phyloP scores from a whole-genome alignment of 495 filamentous ascomycete species.

The Hypoxylon lenormandii region DNA sequence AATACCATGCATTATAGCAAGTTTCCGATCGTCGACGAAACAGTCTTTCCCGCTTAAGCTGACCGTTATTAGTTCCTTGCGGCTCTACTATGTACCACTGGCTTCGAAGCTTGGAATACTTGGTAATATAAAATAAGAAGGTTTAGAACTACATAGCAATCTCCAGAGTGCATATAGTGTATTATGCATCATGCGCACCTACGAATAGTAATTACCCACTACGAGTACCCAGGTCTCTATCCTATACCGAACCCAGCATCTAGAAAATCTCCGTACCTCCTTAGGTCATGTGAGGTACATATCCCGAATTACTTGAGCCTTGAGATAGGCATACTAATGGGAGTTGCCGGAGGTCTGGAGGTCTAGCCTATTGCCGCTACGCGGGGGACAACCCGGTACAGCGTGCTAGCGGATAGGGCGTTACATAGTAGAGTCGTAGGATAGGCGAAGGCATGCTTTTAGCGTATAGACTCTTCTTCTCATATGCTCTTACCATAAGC shows the following conservation, averaged over 20 bases:
- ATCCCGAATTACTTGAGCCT: background rate
- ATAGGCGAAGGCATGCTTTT: background rate
- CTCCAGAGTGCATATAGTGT: constrained; percentile 24
- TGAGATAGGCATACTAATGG: background rate
- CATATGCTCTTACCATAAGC: background rate
- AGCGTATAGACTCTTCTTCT: background rate
- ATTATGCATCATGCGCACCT: constrained; percentile 39
- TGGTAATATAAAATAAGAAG: constrained; percentile 17
- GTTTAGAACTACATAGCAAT: constrained; percentile 20
- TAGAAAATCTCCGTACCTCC: constrained; percentile 11
- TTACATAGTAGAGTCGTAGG: constrained; percentile 1
- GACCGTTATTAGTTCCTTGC: constrained; percentile 15
- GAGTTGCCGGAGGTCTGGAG: constrained; percentile 6
- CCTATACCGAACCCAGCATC: constrained; percentile 29
- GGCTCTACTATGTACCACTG: constrained; percentile 12
- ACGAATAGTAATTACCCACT: background rate
- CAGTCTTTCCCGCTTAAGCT: constrained; percentile 1
- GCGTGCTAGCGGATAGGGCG: constrained; percentile 7
- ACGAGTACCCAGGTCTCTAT: background rate
- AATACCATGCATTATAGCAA: constrained; percentile 15
- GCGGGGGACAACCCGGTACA: constrained; percentile 27
- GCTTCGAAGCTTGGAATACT: constrained; percentile 6
- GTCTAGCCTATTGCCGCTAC: constrained; percentile 4
- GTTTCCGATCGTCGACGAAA: constrained; percentile 12
- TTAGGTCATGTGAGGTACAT: constrained; percentile 26